Evolutionary conservation across 116 monocot genomes (phyloP).

Genomic region (Phalaenopsis hybrid): DNA sequence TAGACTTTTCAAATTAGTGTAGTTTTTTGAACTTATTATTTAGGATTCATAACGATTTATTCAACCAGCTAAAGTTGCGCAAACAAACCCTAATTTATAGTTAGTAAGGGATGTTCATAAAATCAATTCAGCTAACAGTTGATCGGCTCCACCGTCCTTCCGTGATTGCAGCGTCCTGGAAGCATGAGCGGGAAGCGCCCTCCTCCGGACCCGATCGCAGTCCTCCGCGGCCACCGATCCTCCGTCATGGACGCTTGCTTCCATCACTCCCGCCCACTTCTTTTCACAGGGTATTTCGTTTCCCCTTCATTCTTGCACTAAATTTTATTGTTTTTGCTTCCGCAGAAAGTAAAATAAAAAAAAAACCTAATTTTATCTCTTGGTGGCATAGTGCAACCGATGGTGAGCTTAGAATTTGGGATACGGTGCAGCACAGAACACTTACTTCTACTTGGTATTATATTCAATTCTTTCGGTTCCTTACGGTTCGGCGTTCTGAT

Average conservation of each 20-base stretch:
- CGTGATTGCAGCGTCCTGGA: background rate
- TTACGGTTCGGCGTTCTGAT: background rate
- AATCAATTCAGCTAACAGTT: background rate
- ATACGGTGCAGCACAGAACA: constrained; percentile 56
- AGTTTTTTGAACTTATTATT: too few species aligned
- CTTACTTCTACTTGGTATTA: constrained; percentile 54
- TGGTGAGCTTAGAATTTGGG: constrained; percentile 87
- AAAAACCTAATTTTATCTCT: background rate
- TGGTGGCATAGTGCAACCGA: constrained; percentile 44
- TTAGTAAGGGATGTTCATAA: too few species aligned
- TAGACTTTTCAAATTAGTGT: too few species aligned
- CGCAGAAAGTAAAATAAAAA: background rate
- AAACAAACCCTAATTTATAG: too few species aligned
- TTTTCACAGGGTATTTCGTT: constrained; percentile 74
- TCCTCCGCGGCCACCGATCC: constrained; percentile 76
- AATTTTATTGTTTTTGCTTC: background rate
- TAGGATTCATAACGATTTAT: too few species aligned
- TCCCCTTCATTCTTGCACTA: background rate
- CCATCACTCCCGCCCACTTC: constrained; percentile 56
- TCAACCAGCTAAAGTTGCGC: too few species aligned
- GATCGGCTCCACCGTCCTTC: background rate
- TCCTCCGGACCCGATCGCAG: constrained; percentile 76
- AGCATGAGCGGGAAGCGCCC: constrained; percentile 30
- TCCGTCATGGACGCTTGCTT: constrained; percentile 89
- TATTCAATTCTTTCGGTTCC: background rate